Conservation (phyloP, 768 basidiomycete species). For the Agaricus sinodeliciosus region DNA sequence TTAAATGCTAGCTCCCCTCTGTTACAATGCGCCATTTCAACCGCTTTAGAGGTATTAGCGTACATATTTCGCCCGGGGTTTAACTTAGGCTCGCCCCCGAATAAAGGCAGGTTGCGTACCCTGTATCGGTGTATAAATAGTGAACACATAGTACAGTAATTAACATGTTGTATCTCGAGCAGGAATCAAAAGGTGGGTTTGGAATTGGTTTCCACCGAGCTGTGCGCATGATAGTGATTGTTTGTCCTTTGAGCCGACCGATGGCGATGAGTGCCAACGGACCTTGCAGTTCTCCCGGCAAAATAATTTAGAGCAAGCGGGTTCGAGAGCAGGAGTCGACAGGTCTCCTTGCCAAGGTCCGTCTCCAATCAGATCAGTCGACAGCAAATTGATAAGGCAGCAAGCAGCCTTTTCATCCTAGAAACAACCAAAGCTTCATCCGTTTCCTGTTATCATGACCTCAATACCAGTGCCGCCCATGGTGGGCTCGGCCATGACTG, state of each 20-base stretch:
- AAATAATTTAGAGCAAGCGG: not conserved
- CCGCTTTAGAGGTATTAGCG: conserved; percentile 6
- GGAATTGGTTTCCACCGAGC: not conserved
- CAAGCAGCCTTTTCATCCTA: not conserved
- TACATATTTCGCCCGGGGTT: conserved; percentile 5
- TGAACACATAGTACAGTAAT: conserved; percentile 7
- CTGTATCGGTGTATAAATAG: conserved; percentile 10
- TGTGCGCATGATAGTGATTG: too few relatives aligned
- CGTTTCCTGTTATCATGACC: conserved; percentile 7
- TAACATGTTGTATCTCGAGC: not conserved
- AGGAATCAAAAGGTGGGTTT: not conserved
- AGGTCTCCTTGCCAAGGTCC: not conserved
- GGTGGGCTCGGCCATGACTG: conserved; percentile 11
- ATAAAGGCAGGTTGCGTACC: conserved; percentile 6
- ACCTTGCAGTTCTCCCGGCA: not conserved
- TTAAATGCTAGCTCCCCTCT: not conserved
- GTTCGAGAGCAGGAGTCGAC: not conserved
- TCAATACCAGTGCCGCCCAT: conserved; percentile 10
- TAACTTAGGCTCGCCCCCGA: not conserved
- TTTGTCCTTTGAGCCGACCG: too few relatives aligned
- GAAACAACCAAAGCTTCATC: not conserved
- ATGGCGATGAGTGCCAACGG: too few relatives aligned
- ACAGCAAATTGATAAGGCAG: not conserved
- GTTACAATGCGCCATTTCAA: not conserved
- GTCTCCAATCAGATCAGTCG: not conserved